Conservation (phyloP, 78 protist species). For the Dictyostelium discoideum region DNA sequence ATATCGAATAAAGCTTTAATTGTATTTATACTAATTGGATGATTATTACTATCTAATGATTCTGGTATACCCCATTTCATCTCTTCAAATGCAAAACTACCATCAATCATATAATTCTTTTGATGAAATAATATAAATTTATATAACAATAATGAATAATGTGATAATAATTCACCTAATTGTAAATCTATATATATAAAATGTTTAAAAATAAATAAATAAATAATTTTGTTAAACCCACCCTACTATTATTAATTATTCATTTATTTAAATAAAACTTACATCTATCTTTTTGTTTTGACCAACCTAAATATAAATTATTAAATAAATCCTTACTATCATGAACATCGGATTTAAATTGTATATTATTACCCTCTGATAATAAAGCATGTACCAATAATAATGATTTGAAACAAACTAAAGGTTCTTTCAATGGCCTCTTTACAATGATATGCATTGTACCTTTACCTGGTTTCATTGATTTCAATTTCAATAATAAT, state of each 20-base stretch:
- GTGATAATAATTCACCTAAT: conserved; percentile 53
- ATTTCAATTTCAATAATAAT: conserved; percentile 23
- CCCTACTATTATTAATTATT: not conserved
- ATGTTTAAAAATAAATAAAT: not conserved
- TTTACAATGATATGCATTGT: conserved; percentile 59
- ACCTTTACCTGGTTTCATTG: not conserved
- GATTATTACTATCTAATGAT: conserved; percentile 5
- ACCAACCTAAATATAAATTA: conserved; percentile 74
- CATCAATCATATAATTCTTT: conserved; percentile 38
- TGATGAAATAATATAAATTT: conserved; percentile 44
- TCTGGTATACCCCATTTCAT: conserved; percentile 69
- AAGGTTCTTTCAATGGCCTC: conserved; percentile 61
- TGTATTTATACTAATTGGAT: conserved; percentile 32
- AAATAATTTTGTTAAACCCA: not conserved
- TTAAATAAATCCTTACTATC: conserved; percentile 68
- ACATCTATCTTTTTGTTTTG: conserved; percentile 74
- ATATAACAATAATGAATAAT: conserved; percentile 32
- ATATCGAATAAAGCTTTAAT: not conserved
- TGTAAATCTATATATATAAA: not conserved
- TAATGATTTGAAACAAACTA: conserved; percentile 51
- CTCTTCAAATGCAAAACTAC: conserved; percentile 46
- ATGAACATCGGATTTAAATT: conserved; percentile 21
- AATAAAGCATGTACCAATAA: conserved; percentile 35
- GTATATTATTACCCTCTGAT: conserved; percentile 12
- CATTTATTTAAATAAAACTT: not conserved